Percentiles rank a stretch among this genome's conserved stretches.
These are phyloP conservation scores for Arthrinium puccinioides DNA, from an alignment of 2,329 filamentous ascomycete genomes.

Conservation along the genomic window DNA sequence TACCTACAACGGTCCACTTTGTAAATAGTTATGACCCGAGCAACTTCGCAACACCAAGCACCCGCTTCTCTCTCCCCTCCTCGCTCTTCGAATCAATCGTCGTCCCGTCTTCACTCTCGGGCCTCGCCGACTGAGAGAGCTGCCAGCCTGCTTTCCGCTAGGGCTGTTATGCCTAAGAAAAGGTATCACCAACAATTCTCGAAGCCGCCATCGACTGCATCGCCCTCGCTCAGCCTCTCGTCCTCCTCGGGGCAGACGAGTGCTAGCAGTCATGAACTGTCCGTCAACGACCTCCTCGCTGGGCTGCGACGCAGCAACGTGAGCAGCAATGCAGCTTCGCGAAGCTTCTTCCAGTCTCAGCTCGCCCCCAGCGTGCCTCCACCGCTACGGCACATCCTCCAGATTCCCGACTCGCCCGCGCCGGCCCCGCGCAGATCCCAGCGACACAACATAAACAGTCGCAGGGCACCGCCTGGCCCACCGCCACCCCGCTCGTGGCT, in stretches of 20 bases:
- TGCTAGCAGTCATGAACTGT: constrained; percentile 24
- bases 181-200: constrained; percentile 47
- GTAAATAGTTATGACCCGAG: no score
- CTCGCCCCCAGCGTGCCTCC: constrained; percentile 49
- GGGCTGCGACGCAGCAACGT: constrained; percentile 43
- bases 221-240: constrained; percentile 38
- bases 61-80: no score
- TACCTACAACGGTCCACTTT: no score
- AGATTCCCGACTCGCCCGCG: constrained; percentile 49
- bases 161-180: constrained; percentile 55
- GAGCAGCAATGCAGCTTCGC: constrained; percentile 15
- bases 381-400: constrained; percentile 49
- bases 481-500: constrained; percentile 54
- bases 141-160: neutral
- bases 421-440: constrained; percentile 39
- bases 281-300: constrained; percentile 55
- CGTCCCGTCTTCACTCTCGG: neutral
- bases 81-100: neutral
- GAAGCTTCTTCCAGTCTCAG: constrained; percentile 21
- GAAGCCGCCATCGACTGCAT: constrained; percentile 50
- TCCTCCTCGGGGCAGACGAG: constrained; percentile 20
- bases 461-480: constrained; percentile 49
- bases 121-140: neutral
- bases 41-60: no score
- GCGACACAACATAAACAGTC: constrained; percentile 38